Evolutionary conservation across 345 rosid genomes (phyloP).

Genomic region (Clausena lansium): DNA sequence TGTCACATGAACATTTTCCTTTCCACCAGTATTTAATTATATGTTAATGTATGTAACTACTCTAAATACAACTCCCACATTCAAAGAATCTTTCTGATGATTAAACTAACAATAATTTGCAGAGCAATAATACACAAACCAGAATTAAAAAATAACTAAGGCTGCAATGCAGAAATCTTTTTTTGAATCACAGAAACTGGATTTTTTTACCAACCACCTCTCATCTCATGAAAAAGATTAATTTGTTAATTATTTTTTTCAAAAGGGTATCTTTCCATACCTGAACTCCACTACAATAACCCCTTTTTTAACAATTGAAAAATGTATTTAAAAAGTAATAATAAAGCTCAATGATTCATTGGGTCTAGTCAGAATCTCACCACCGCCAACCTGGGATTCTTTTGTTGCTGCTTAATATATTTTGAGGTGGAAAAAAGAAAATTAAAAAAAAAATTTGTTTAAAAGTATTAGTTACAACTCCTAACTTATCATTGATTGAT

Average conservation of each 20-base stretch:
- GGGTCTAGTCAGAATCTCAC: slow-evolving; percentile 59
- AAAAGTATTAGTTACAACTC: slow-evolving; percentile 34
- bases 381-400: slow-evolving; percentile 65
- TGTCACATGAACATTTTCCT: slow-evolving; percentile 32
- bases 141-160: slow-evolving; percentile 11
- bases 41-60: slow-evolving; percentile 9
- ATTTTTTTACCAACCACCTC: slow-evolving; percentile 34
- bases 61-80: slow-evolving; percentile 35
- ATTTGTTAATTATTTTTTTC: slow-evolving; percentile 4
- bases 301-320: neutral
- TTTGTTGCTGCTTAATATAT: slow-evolving; percentile 23
- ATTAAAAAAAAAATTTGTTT: neutral
- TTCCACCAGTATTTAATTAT: neutral
- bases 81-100: slow-evolving; percentile 41
- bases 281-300: slow-evolving; percentile 44
- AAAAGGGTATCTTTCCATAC: slow-evolving; percentile 40
- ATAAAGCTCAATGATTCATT: slow-evolving; percentile 37
- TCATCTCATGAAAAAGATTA: neutral
- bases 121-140: slow-evolving; percentile 46
- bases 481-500: slow-evolving; percentile 31
- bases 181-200: slow-evolving; percentile 28
- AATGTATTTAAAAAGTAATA: slow-evolving; percentile 19
- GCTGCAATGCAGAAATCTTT: slow-evolving; percentile 33
- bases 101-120: slow-evolving; percentile 26
- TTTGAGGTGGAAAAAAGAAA: neutral